Evolutionary conservation across 2,329 filamentous ascomycete genomes (phyloP), one percentile per base, ranked within the genome.

Genomic region (Fusarium continuum): DNA sequence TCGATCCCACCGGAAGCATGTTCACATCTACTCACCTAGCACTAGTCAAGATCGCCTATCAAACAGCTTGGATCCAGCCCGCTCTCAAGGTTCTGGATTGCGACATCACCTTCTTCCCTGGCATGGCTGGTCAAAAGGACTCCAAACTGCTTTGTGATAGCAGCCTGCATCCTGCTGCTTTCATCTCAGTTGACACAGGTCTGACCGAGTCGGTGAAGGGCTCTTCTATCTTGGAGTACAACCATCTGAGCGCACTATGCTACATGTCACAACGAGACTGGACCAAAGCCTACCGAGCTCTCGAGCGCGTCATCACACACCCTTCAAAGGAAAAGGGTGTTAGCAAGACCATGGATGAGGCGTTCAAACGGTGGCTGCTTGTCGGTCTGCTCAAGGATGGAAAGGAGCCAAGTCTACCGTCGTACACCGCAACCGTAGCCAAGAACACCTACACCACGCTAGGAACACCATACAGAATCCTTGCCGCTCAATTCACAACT

Each of bases 321-420:
- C 91, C 93, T 1, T 80, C 83, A 1, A 82, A 80, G 46, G 88
- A 88, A 17, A 79, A 82, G 26, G 82, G 86, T 29, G 81, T 87
- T 11, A 94, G 89, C 75, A 89, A 88, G 73, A 83, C 96, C 45
- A 95, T 95, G 90, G 82, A 91, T 5, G 92, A 97, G 65, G 91
- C 92, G 6, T 94, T 96, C 80, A 96, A 94, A 78, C 96, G 94
- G 76, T 97, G 92, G 91, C 74, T 96, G 8, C 79, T 99, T 14
- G 83, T 93, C 9, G 87, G 88, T 48, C 82, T 97, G 50, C 79
- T 99, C 16, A 81, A 85, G 7, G 79, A 88, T 48, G 93, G 93
- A 65, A 85, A 81, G 69, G 79, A 80, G 5, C 78, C 79, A 3
- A 67, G 76, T 1, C 72, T 86, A 9, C 90, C 91, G 1, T 79